These are phyloP conservation scores for Sugiyamaella sp. DNA, from an alignment of 1,139 yeast genomes.

Conservation along the genomic window DNA sequence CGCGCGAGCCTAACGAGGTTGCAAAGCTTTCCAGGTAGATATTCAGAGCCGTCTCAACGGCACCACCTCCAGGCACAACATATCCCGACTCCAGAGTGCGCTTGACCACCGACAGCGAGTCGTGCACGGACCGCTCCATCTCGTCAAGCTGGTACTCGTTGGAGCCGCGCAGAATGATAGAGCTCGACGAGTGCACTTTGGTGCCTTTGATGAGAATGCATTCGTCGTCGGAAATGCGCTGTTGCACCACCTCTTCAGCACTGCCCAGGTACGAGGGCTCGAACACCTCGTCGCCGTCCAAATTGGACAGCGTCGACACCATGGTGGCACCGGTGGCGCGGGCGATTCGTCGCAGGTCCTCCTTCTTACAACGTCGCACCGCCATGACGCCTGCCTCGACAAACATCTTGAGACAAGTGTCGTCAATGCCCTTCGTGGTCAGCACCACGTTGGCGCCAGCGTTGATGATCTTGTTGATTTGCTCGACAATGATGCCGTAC, in stretches of 20 bases:
- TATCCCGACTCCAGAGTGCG: slow-evolving; percentile 93
- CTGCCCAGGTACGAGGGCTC: slow-evolving; percentile 83
- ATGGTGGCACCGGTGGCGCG: slow-evolving; percentile 97
- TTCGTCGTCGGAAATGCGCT: slow-evolving; percentile 93
- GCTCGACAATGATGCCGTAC: slow-evolving; percentile 85
- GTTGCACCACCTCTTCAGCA: slow-evolving; percentile 92
- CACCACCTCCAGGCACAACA: slow-evolving; percentile 99
- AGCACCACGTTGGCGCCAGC: slow-evolving; percentile 97
- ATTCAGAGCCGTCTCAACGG: slow-evolving; percentile 94
- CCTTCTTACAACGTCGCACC: slow-evolving; percentile 96
- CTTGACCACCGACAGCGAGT: slow-evolving; percentile 91
- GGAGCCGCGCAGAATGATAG: slow-evolving; percentile 93
- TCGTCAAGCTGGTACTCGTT: slow-evolving; percentile 96
- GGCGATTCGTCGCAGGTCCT: slow-evolving; percentile 94
- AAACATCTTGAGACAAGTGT: slow-evolving; percentile 90
- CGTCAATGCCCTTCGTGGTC: slow-evolving; percentile 98
- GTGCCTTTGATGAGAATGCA: slow-evolving; percentile 95
- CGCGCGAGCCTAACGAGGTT: slow-evolving; percentile 96
- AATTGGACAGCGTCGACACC: slow-evolving; percentile 81
- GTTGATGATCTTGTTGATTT: slow-evolving; percentile 80
- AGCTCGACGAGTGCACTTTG: slow-evolving; percentile 87
- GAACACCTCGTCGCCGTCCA: slow-evolving; percentile 97
- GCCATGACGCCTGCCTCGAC: slow-evolving; percentile 97
- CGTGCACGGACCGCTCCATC: slow-evolving; percentile 97
- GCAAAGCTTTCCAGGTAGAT: slow-evolving; percentile 96